Evolutionary conservation across 805 yeast species (phyloP), one percentile per base, ranked within the genome.

Genomic region (Torulaspora microellipsoides): DNA sequence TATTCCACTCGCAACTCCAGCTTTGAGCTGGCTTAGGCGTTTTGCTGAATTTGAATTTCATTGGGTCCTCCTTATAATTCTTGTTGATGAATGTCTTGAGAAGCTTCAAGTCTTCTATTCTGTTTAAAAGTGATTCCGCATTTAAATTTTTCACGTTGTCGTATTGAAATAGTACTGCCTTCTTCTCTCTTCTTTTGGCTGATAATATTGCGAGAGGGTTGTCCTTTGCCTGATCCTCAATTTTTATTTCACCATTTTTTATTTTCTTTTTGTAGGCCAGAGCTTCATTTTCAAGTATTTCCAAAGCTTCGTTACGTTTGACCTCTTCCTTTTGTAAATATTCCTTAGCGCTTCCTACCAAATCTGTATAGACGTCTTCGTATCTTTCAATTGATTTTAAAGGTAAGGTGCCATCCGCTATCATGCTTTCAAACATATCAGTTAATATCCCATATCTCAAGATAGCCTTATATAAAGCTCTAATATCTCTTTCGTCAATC

Each of bases 1-100:
- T 71, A 2, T 72, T 71, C 99, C 99, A 93, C 25, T 79, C 80
- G 55, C 95, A 86, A 40, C 78, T 77, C 99, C 99, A 93, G 35
- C 85, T 91, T 57, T 80, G 81, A 8, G 89, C 98, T 17, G 82
- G 80, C 66, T 90, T 90, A 14, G 93, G 85, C 11, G 72, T 68
- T 45, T 67, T 70, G 7, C 74, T 75, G 31, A 93, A 72, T 45
- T 71, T 75, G 68, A 87, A 89, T 23, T 66, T 62, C 43, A 73
- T 64, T 6, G 85, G 80, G 55, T 81, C 80, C 14, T 75, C 81
- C 48, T 58, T 62, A 8, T 41, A 58, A 78, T 82, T 49, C 69
- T 75, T 54, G 58, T 73, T 70, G 34, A 80, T 70, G n/a, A 65
- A 64, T 11, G 75, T 71, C 37, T 77, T 77, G 42, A 93, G 67